Evolutionary conservation across 306 rosid genomes (phyloP).

Genomic region (Cyamopsis tetragonoloba): DNA sequence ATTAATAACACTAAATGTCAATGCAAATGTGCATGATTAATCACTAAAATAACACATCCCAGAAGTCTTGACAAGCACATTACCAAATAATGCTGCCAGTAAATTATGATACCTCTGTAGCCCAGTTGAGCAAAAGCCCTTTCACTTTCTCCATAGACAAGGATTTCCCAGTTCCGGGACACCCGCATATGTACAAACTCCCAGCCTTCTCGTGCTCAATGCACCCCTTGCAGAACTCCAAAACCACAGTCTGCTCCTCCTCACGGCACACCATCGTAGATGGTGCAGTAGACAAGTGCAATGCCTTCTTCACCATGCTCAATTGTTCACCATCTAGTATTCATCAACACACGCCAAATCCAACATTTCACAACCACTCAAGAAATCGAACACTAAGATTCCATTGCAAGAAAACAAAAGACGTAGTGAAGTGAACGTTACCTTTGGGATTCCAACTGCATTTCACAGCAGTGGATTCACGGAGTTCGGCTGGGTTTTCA

Average conservation of each 20-base stretch:
- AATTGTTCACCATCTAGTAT: constrained; percentile 55
- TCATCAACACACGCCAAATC: neutral
- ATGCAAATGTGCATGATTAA: too few species aligned
- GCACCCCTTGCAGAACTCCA: constrained; percentile 65
- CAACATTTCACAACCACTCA: neutral
- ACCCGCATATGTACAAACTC: constrained; percentile 80
- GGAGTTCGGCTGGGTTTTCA: constrained; percentile 12
- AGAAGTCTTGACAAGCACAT: too few species aligned
- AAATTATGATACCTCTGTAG: constrained; percentile 48
- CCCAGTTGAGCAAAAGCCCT: constrained; percentile 55
- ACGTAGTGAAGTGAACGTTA: neutral
- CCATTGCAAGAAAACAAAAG: neutral
- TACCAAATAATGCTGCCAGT: too few species aligned
- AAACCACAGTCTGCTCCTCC: constrained; percentile 64
- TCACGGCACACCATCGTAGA: constrained; percentile 64
- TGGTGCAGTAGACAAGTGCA: constrained; percentile 74
- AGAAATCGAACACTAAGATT: too few species aligned
- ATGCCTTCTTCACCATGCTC: constrained; percentile 60
- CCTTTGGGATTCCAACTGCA: constrained; percentile 72
- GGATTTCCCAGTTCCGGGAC: constrained; percentile 89
- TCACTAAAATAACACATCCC: too few species aligned
- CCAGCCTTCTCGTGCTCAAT: constrained; percentile 70
- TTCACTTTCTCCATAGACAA: constrained; percentile 75
- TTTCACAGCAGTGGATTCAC: constrained; percentile 26
- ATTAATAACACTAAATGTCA: too few species aligned